Evolutionary conservation across 1,139 yeast species (phyloP), one percentile per base, ranked within the genome.

Genomic region (Taphrina deformans): DNA sequence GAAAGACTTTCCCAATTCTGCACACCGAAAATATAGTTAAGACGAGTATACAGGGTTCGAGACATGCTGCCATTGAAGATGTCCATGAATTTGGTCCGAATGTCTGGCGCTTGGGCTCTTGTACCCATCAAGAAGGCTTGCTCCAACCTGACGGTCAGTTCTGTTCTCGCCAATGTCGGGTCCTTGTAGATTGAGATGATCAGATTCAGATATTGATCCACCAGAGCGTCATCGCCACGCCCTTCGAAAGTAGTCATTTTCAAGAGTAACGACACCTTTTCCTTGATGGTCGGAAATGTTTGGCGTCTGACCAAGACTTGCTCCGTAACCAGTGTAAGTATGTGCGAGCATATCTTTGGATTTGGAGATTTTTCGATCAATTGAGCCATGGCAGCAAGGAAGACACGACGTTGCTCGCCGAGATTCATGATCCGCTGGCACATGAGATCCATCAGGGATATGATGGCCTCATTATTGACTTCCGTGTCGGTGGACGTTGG

Each of bases 1-100:
- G 96, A 93, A 59, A 95, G 79, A 71, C 83, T 88, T 74, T 95
- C 99, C 99, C 99, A 95, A 73, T 90, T 93, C 74, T 95, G 99
- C 71, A 93, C 97, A 45, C 93, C 81, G 38, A 95, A 82, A 9
- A 93, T 86, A 72, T 93, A 95, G 70, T 87, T 86, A 50, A 95
- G 78, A 68, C 99, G 81, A 74, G 89, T 91, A 70, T 85, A 83
- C 26, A 91, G 82, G 70, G 89, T 93, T 63, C 80, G 82, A 68
- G 95, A 98, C 69, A 95, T 79, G 70, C 96, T 88, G 64, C 83
- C 83, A 74, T 88, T 87, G 73, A 95, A 79, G 64, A 95, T 88
- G 0, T 83, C 77, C 96, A 95, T 89, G 70, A 95, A 82, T 70
- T 85, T 86, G 67, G 84, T 82, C 66, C 99, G 84, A 51, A 90